Evolutionary conservation across 73 alveolate genomes (phyloP).

Genomic region (Breviolum minutum): DNA sequence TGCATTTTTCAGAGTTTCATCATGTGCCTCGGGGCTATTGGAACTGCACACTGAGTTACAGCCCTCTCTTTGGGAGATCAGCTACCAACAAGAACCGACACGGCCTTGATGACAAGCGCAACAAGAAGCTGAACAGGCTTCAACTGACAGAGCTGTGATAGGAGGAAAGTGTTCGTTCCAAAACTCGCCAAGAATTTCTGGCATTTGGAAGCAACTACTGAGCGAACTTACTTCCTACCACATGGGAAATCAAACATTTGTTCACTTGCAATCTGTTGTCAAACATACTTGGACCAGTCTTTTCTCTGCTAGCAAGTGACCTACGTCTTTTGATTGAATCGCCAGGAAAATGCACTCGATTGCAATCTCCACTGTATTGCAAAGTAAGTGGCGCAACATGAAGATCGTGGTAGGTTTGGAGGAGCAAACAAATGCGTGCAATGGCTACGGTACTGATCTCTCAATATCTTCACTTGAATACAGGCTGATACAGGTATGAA

Average conservation of each 20-base stretch:
- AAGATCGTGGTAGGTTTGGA: constrained; percentile 87
- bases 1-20: too few species aligned
- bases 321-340: neutral
- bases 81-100: constrained; percentile 90
- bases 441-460: too few species aligned
- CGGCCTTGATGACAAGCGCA: constrained; percentile 62
- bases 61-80: constrained; percentile 83
- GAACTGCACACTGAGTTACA: constrained; percentile 41
- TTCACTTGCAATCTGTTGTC: neutral
- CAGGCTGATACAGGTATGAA: neutral
- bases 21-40: neutral
- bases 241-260: too few species aligned
- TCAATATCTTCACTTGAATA: too few species aligned
- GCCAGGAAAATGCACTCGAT: constrained; percentile 67
- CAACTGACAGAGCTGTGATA: neutral
- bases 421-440: neutral
- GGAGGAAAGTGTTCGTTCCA: neutral
- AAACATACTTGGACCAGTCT: neutral
- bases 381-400: constrained; percentile 90
- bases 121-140: constrained; percentile 34
- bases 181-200: neutral
- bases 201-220: neutral
- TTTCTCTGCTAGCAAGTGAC: neutral
- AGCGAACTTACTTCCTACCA: too few species aligned
- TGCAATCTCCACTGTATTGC: constrained; percentile 93